phyloP scores from a whole-genome alignment of 768 basidiomycete species.

The Tylopilus subfusipes region DNA sequence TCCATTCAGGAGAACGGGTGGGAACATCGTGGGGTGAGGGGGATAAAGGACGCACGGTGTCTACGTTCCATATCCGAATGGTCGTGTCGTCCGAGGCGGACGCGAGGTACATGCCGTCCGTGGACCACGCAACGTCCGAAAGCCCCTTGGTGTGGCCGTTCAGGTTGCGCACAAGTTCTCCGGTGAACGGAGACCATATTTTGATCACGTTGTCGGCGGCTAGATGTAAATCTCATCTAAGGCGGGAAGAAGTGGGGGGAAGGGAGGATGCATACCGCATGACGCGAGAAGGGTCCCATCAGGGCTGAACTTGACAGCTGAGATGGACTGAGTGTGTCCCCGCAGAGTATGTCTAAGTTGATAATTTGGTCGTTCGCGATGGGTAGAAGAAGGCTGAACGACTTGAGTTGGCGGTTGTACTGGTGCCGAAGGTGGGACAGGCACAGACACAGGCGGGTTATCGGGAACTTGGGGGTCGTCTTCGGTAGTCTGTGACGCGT shows the following conservation, averaged over 20 bases:
- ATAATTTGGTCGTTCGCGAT: constrained; percentile 56
- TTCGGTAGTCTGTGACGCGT: constrained; percentile 79
- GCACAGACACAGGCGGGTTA: constrained; percentile 39
- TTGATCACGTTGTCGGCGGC: constrained; percentile 78
- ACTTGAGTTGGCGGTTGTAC: constrained; percentile 30
- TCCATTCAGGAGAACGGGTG: neutral
- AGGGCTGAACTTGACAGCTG: constrained; percentile 88
- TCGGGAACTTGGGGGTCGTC: constrained; percentile 78
- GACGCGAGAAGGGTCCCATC: constrained; percentile 83
- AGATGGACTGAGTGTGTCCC: constrained; percentile 82
- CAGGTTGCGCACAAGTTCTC: constrained; percentile 70
- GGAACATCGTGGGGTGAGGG: neutral
- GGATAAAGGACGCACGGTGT: constrained; percentile 50
- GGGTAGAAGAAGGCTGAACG: constrained; percentile 37
- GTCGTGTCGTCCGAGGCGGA: constrained; percentile 93
- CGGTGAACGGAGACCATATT: constrained; percentile 80
- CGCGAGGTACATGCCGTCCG: constrained; percentile 77
- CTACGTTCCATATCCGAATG: constrained; percentile 85
- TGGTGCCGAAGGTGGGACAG: constrained; percentile 34
- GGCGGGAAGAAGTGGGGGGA: neutral
- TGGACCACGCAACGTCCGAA: constrained; percentile 87
- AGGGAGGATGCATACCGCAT: constrained; percentile 58
- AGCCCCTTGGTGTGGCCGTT: constrained; percentile 78
- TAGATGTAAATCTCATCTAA: constrained; percentile 25
- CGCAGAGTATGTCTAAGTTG: constrained; percentile 60